Evolutionary conservation across 257 asterid species (phyloP).

Genomic region (Solanum sparsipilum): DNA sequence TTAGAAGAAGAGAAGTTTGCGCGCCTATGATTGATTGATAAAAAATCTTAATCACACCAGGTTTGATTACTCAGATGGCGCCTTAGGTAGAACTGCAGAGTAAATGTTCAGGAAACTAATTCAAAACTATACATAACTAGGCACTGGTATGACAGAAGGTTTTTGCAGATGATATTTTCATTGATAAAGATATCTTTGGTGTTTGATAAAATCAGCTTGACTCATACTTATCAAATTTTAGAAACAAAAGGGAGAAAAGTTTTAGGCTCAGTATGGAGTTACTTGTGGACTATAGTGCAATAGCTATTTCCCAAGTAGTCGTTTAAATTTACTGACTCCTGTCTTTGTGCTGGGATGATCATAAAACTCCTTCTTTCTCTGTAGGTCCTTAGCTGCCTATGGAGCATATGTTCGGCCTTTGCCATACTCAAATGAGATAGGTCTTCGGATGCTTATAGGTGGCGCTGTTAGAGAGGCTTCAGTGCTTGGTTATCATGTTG

Average conservation of each 20-base stretch:
- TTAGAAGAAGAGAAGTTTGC: too few species aligned
- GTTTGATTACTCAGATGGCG: neutral
- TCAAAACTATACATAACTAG: neutral
- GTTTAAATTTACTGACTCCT: neutral
- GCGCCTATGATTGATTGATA: neutral
- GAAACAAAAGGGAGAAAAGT: neutral
- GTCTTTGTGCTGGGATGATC: neutral
- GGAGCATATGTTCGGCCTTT: constrained; percentile 77
- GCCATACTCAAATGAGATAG: constrained; percentile 86
- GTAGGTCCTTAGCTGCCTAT: constrained; percentile 81
- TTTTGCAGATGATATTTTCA: neutral
- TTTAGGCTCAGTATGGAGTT: neutral
- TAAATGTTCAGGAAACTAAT: neutral
- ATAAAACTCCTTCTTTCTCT: neutral
- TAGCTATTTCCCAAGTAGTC: neutral
- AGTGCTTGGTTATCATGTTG: constrained; percentile 67
- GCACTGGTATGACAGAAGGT: neutral
- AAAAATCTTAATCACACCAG: neutral
- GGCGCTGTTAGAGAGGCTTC: constrained; percentile 92
- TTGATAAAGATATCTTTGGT: neutral
- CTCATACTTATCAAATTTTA: neutral
- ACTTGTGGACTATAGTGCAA: neutral
- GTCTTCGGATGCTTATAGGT: constrained; percentile 86
- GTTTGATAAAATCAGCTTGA: neutral
- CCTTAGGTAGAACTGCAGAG: neutral